These are phyloP conservation scores for Penicillium sp. DNA, from an alignment of 2,329 filamentous ascomycete species.

Conservation along the genomic window DNA sequence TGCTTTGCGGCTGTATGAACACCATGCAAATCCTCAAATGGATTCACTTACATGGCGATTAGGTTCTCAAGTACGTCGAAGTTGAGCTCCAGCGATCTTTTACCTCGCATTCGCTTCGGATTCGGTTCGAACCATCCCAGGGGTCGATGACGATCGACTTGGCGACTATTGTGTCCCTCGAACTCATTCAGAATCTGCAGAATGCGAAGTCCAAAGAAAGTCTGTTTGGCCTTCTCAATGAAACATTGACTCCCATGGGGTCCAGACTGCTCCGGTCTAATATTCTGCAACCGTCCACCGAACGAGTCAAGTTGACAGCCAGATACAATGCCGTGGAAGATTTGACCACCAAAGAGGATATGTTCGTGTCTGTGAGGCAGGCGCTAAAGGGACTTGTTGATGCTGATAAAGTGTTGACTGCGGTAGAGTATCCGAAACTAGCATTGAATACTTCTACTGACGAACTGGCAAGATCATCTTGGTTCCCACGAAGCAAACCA, in stretches of 20 bases:
- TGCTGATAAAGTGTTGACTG: constrained; percentile 73
- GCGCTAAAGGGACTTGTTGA: constrained; percentile 73
- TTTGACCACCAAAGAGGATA: constrained; percentile 73
- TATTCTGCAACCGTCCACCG: constrained; percentile 82
- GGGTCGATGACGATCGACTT: constrained; percentile 95
- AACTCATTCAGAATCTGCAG: constrained; percentile 83
- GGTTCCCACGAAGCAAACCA: constrained; percentile 62
- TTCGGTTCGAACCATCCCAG: constrained; percentile 82
- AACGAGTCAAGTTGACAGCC: constrained; percentile 61
- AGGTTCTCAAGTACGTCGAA: constrained; percentile 81
- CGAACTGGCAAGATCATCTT: constrained; percentile 62
- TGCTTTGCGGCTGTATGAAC: constrained; percentile 74
- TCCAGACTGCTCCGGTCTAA: constrained; percentile 76
- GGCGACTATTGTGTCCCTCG: constrained; percentile 78
- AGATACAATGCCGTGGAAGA: constrained; percentile 83
- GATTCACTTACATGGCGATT: constrained; percentile 15
- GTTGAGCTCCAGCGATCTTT: constrained; percentile 65
- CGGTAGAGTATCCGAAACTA: constrained; percentile 47
- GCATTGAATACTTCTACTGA: neutral
- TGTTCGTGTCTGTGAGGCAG: constrained; percentile 73
- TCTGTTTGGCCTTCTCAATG: constrained; percentile 78
- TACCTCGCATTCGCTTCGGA: constrained; percentile 72
- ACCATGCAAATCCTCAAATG: neutral
- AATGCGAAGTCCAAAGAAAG: constrained; percentile 74
- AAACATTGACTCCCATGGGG: constrained; percentile 86